Percentiles rank a stretch among this genome's conserved stretches.
Conservation (phyloP, 306 rosid species). For the Hippophae tibetana region DNA sequence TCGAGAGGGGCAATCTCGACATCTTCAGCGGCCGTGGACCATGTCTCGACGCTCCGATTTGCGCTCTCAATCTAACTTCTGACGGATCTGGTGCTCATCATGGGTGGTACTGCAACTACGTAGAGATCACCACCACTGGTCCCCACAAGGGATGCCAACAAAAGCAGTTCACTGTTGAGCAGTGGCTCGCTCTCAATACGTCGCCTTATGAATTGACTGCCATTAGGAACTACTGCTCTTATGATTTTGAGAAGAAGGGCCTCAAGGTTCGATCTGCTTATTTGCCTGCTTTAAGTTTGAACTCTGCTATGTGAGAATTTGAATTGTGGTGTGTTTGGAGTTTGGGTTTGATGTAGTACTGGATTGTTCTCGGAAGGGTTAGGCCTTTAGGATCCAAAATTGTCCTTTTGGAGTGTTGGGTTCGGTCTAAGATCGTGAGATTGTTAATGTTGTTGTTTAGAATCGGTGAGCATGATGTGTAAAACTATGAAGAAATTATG, state of each 20-base stretch:
- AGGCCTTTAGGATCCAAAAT: background rate
- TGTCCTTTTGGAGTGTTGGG: too few relatives aligned
- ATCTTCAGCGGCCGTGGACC: conserved; percentile 73
- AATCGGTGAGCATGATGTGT: too few relatives aligned
- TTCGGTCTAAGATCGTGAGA: too few relatives aligned
- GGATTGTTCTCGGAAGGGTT: background rate
- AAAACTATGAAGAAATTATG: too few relatives aligned
- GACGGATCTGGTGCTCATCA: conserved; percentile 67
- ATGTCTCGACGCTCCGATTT: conserved; percentile 49
- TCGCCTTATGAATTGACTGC: conserved; percentile 57
- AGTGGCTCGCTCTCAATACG: conserved; percentile 73
- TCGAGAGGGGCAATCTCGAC: conserved; percentile 82
- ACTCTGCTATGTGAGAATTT: background rate
- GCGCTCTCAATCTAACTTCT: conserved; percentile 69
- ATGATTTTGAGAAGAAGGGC: background rate
- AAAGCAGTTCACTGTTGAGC: conserved; percentile 46
- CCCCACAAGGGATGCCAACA: conserved; percentile 41
- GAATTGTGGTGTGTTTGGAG: too few relatives aligned
- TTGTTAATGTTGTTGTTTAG: too few relatives aligned
- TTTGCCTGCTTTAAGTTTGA: background rate
- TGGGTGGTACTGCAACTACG: conserved; percentile 88
- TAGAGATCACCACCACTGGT: conserved; percentile 62
- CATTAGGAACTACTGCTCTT: conserved; percentile 30
- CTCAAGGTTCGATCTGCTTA: background rate
- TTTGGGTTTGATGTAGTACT: background rate